Base-by-base conservation (phyloP, 306 rosid genomes). In the Inga leiocalycina region DNA sequence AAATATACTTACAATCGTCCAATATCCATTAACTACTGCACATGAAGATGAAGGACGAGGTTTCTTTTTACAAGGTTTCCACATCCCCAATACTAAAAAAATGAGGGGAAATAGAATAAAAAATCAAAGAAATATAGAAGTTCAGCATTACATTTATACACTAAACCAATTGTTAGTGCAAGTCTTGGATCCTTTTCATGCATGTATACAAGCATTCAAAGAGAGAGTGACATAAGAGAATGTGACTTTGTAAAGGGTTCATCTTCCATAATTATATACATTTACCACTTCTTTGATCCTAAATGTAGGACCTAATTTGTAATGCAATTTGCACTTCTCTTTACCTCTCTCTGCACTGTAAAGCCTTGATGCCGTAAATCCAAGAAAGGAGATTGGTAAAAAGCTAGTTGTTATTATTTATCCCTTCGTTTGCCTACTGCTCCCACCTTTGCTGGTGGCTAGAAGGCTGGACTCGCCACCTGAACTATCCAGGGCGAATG, bases 401-500 rank as follows among this genome's bases (percentile, higher is more conserved):
- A 46, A 75, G 41, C 30, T 44, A 44, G 56, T 52, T 52, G 77
- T 82, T 71, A 66, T 79, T 79, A 71, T 1, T 65, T 14, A 68
- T 74, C 45, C 3, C 75, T 22, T 64, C 48, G 49, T 43, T 14
- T 86, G 34, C 14, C 77, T 84, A 56, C 34, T 77, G 71, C 27
- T 69, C 17, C n/a, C 62, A 30, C 30, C 72, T 24, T 20, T 65
- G 69, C 27, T 82, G 74, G 92, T 80, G 78, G 94, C 92, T 85
- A 45, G 87, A 68, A 89, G 82, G 74, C 91, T 92, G 59, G 87
- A 90, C 77, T 90, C 97, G 2, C 80, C 77, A 8, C 94, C 83
- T 43, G 93, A 90, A 78, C 32, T 49, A 82, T 77, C 84, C 27
- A 4, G 78, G 6, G 81, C 83, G 90, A 86, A 84, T 56, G 84